Percentiles rank a stretch among this genome's conserved stretches.
Evolutionary conservation across 1,284 basidiomycete species (phyloP).

Genomic region (Taiwanofungus camphoratus): DNA sequence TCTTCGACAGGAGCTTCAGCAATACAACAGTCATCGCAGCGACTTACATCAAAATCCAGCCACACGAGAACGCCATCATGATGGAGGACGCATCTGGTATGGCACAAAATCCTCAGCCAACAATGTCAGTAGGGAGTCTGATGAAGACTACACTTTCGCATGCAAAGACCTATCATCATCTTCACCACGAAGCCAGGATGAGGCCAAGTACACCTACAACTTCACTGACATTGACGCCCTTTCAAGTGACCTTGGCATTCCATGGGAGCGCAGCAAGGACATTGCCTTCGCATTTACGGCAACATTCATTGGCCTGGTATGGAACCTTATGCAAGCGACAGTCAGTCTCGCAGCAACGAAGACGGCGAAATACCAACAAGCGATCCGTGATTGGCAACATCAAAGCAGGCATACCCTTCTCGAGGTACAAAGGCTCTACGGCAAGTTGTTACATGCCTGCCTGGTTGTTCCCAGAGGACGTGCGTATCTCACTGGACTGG

Average conservation of each 20-base stretch:
- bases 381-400: constrained; percentile 12
- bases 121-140: constrained; percentile 14
- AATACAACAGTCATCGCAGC: constrained; percentile 5
- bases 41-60: not conserved
- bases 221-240: constrained; percentile 18
- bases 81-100: constrained; percentile 28
- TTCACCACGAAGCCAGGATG: constrained; percentile 8
- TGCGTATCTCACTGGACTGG: constrained; percentile 42
- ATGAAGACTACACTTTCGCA: constrained; percentile 15
- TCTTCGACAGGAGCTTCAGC: not conserved
- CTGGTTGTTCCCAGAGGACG: constrained; percentile 41
- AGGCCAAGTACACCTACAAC: constrained; percentile 14
- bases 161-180: constrained; percentile 9
- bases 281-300: constrained; percentile 6
- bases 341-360: constrained; percentile 16
- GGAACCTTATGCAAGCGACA: constrained; percentile 14
- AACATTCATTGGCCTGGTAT: constrained; percentile 22
- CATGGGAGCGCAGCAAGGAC: constrained; percentile 22
- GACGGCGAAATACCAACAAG: constrained; percentile 14
- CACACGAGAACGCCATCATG: constrained; percentile 13
- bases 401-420: constrained; percentile 7
- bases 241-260: constrained; percentile 18
- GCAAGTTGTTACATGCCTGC: constrained; percentile 20
- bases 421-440: constrained; percentile 18
- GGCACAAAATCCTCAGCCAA: constrained; percentile 15